Percentiles rank a stretch among this genome's conserved stretches.
These are phyloP conservation scores for Penicillium coprophilum DNA, from an alignment of 495 filamentous ascomycete species.

Conservation along the genomic window DNA sequence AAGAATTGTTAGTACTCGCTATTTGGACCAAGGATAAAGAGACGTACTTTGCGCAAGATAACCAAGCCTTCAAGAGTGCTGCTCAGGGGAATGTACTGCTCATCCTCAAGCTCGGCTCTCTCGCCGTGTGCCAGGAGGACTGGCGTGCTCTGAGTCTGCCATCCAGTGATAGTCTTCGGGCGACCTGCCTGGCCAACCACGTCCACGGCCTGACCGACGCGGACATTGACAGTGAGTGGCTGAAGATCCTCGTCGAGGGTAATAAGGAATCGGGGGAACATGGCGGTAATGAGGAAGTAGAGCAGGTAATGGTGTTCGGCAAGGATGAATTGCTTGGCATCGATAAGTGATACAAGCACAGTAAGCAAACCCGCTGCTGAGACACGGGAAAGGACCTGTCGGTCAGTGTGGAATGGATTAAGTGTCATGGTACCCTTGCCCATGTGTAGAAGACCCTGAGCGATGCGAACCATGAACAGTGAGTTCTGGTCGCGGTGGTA, in stretches of 20 bases:
- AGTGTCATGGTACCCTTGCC: slow-evolving; percentile 96
- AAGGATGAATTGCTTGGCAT: slow-evolving; percentile 92
- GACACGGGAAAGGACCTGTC: slow-evolving; percentile 89
- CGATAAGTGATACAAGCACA: slow-evolving; percentile 87
- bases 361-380: slow-evolving; percentile 86
- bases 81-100: slow-evolving; percentile 89
- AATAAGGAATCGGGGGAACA: slow-evolving; percentile 94
- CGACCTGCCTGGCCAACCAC: slow-evolving; percentile 95
- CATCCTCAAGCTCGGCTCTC: slow-evolving; percentile 94
- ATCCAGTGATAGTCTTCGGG: slow-evolving; percentile 98
- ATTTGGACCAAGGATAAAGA: neutral
- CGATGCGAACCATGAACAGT: slow-evolving; percentile 98
- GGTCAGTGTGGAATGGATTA: slow-evolving; percentile 97
- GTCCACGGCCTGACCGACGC: slow-evolving; percentile 96
- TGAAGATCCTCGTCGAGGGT: slow-evolving; percentile 93
- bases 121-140: slow-evolving; percentile 92
- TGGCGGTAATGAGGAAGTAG: slow-evolving; percentile 96
- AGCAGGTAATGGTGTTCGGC: slow-evolving; percentile 89
- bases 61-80: slow-evolving; percentile 92
- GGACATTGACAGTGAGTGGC: slow-evolving; percentile 91
- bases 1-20: slow-evolving; percentile 27
- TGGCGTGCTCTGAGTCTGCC: slow-evolving; percentile 98
- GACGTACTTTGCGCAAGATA: slow-evolving; percentile 88
- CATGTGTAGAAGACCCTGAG: slow-evolving; percentile 97
- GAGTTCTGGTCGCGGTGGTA: slow-evolving; percentile 95